A percentile compares a stretch with the other conserved stretches of the same genome.
Evolutionary conservation across 768 basidiomycete species (phyloP).

Genomic region (Panaeolus cyanescens): DNA sequence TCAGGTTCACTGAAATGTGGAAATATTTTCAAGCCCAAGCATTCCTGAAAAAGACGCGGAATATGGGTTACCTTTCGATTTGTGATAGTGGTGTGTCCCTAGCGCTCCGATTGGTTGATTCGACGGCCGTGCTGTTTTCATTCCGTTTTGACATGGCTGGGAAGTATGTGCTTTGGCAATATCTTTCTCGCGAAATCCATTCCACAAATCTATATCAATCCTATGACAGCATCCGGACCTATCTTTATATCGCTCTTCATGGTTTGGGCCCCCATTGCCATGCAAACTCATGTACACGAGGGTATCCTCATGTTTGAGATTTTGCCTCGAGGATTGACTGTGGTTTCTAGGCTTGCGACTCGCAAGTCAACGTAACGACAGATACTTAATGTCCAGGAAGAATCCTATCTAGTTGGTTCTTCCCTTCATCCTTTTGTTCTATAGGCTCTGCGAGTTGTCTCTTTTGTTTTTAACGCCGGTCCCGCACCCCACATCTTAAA

Average conservation of each 20-base stretch:
- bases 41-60: background rate
- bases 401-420: background rate
- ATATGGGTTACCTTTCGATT: background rate
- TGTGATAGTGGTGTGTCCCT: background rate
- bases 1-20: background rate
- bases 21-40: background rate
- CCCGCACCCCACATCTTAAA: background rate
- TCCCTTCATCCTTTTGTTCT: background rate
- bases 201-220: background rate
- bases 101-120: background rate
- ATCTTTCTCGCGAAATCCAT: background rate
- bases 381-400: background rate
- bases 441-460: background rate
- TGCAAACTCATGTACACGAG: background rate
- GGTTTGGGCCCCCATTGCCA: conserved; percentile 1
- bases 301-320: background rate
- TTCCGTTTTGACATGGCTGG: background rate
- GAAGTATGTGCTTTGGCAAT: background rate
- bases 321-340: background rate
- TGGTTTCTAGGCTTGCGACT: background rate
- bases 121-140: background rate
- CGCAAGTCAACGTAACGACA: background rate
- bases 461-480: background rate
- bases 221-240: background rate
- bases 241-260: background rate